Base-by-base conservation (phyloP, 2,329 filamentous ascomycete genomes). In the Colletotrichum sp. region DNA sequence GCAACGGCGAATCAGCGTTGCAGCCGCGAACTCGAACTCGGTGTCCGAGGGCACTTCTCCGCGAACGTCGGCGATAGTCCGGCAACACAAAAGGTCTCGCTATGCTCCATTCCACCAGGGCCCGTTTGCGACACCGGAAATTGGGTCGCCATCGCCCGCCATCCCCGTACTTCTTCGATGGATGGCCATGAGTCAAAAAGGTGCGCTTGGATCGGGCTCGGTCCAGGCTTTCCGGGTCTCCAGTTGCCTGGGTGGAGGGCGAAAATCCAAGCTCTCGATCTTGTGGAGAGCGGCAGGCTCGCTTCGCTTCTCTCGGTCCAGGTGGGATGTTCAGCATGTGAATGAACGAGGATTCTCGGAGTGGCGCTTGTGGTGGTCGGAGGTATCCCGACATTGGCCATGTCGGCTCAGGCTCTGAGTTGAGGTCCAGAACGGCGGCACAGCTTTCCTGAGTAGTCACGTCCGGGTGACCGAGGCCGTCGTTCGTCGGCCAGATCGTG, bases 21-120 rank as follows among this genome's bases (percentile, higher is more conserved):
- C 10, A 7, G 9, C 15, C 7, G 32, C 5, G n/a, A 21, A 12
- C 6, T 55, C 26, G 39, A 26, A 36, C 67, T 74, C 72, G 72
- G 67, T 30, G 12, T 66, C 72, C 72, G 67, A 74, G 26, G 26
- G 15, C 66, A 32, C 13, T 32, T 57, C 57, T 32, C 71, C 71
- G 60, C 61, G 13, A 60, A 21, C 43, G n/a, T 67, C 72, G 72
- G 72, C 61, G 61, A 66, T 71, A 74, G 59, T 26, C 67, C 32
- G 67, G 65, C 59, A 55, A 60, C 6, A 32, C 34, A 60, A 61
- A 26, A 57, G 57, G 18, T 12, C 30, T 66, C 12, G 36, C 3
- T n/a, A 18, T 57, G 26, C 13, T 28, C 8, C n/a, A 16, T 9
- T 57, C 57, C 39, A 36, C 52, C 43, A 18, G 32, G 13, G n/a